Base-by-base conservation (phyloP, 768 basidiomycete genomes). In the Strobilomyces dryophilus region DNA sequence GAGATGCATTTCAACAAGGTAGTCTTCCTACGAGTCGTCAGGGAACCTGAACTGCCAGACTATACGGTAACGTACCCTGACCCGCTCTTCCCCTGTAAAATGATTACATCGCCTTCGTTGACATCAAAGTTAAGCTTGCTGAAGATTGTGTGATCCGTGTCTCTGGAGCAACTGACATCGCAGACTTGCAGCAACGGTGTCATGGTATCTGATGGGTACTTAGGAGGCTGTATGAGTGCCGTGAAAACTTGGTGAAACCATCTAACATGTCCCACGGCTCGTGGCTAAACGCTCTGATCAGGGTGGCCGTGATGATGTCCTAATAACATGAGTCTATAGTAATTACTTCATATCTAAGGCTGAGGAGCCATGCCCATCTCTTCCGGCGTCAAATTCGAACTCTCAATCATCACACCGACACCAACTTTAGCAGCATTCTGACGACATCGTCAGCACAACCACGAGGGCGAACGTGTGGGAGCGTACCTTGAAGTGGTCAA, bases 381-480 rank as follows among this genome's bases (percentile, higher is more conserved):
- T 74, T 92, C 89, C 8, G 87, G 88, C 18, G 86, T 85, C 73
- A 92, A 70, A 57, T 74, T 80, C 35, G 84, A 82, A 67, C 85
- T 88, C 79, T 98, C 95, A 56, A 98, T 92, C 92, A 94, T 95
- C 71, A 98, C 92, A 75, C 95, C 95, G 9, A 98, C 87, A 56
- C 95, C 95, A 54, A 97, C 86, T 73, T 94, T 95, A 27, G 92
- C 89, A 39, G 92, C 77, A 71, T 93, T 94, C 93, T 98, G 59
- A 55, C 5, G 27, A 42, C 6, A 41, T 29, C 18, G 27, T 53
- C 14, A 53, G 55, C 24, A 12, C 14, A 32, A 15, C 21, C 12
- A 32, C 15, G 31, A 55, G 9, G 17, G 48, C 15, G 45, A 51
- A 48, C 5, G 39, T 4, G 5, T 42, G 59, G 8, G 52, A 21